Conservation (phyloP, 2,329 filamentous ascomycete species). For the Malbranchea zuffiana region DNA sequence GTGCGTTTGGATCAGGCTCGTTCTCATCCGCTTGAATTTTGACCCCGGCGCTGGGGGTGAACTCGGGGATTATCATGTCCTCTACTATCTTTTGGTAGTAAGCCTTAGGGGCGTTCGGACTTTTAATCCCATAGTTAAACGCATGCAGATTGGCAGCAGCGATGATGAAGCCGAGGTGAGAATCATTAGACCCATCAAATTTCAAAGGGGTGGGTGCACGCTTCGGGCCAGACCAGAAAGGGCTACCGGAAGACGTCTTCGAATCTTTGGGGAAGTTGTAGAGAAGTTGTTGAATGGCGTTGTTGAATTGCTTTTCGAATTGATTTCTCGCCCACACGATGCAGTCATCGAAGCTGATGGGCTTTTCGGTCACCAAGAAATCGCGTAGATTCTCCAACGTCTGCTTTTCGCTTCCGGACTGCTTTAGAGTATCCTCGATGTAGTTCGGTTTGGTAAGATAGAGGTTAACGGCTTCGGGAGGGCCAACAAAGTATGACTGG, state of each 20-base stretch:
- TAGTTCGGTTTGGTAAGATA: conserved; percentile 90
- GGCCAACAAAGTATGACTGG: conserved; percentile 85
- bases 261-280: conserved; percentile 97
- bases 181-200: conserved; percentile 74
- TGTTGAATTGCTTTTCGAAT: conserved; percentile 95
- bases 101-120: conserved; percentile 58
- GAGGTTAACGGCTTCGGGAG: conserved; percentile 84
- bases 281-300: conserved; percentile 86
- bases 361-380: conserved; percentile 83
- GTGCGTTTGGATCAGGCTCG: conserved; percentile 82
- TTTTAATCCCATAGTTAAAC: conserved; percentile 95
- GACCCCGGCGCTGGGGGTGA: conserved; percentile 75
- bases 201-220: conserved; percentile 84
- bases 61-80: conserved; percentile 91
- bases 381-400: conserved; percentile 84
- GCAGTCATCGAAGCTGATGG: conserved; percentile 87
- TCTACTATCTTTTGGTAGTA: conserved; percentile 73
- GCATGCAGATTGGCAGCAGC: conserved; percentile 86
- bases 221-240: conserved; percentile 98
- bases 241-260: conserved; percentile 72
- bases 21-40: conserved; percentile 96
- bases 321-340: conserved; percentile 88
- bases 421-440: conserved; percentile 73
- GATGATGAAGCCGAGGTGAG: conserved; percentile 79
- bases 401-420: conserved; percentile 88